These are phyloP conservation scores for Penicillium sp. DNA, from an alignment of 2,329 filamentous ascomycete species.

Conservation along the genomic window DNA sequence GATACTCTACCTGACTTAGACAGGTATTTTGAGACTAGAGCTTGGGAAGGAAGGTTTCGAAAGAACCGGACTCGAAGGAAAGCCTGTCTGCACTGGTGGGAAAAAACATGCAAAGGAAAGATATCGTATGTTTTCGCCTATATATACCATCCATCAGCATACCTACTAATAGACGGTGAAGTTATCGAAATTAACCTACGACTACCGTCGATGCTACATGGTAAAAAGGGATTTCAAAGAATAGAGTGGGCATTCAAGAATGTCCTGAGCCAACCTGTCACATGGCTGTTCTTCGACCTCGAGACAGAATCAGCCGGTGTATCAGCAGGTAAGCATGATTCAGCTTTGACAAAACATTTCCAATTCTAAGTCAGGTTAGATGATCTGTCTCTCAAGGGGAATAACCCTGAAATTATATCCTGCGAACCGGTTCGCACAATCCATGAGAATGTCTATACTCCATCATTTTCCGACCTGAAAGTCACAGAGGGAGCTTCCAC, in stretches of 20 bases:
- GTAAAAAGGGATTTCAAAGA: constrained; percentile 81
- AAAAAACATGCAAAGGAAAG: constrained; percentile 70
- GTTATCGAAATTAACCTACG: constrained; percentile 79
- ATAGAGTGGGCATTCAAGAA: constrained; percentile 79
- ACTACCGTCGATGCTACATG: constrained; percentile 75
- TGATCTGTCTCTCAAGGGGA: constrained; percentile 40
- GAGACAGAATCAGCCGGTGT: constrained; percentile 25
- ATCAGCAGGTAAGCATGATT: constrained; percentile 49
- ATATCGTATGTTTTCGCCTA: constrained; percentile 64
- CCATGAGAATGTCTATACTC: constrained; percentile 36
- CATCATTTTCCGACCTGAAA: constrained; percentile 34
- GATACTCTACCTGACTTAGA: constrained; percentile 7
- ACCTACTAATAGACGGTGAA: constrained; percentile 42
- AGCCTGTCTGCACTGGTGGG: constrained; percentile 62
- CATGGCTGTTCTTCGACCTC: constrained; percentile 80
- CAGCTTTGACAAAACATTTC: not conserved
- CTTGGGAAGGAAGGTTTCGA: constrained; percentile 84
- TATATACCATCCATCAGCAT: not conserved
- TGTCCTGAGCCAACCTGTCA: constrained; percentile 68
- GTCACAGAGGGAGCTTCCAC: constrained; percentile 37
- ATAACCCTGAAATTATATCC: constrained; percentile 44
- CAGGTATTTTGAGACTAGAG: constrained; percentile 74
- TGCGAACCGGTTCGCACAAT: constrained; percentile 31
- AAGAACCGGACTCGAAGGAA: constrained; percentile 77
- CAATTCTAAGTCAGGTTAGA: constrained; percentile 27